Evolutionary conservation across 73 alveolate species (phyloP).

Genomic region (Paramecium biaurelia): DNA sequence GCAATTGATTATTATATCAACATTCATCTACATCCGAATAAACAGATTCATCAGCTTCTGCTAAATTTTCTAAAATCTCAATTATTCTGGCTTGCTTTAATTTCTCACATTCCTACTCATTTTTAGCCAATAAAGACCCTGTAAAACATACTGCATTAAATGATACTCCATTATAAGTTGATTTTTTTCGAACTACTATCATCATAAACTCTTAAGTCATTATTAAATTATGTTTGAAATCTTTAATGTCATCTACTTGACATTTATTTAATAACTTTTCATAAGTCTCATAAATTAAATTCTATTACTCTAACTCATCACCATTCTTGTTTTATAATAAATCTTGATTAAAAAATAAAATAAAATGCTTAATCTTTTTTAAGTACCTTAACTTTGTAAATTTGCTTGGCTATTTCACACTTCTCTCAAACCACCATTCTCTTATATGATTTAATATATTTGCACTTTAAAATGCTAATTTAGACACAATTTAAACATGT

Average conservation of each 20-base stretch:
- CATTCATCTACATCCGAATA: not conserved
- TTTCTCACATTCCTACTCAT: not conserved
- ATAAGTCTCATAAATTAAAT: not conserved
- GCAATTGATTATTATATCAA: not conserved
- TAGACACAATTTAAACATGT: not conserved
- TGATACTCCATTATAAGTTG: not conserved
- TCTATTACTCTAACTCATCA: not conserved
- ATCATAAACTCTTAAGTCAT: conserved; percentile 37
- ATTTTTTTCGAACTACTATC: not conserved
- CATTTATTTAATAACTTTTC: not conserved
- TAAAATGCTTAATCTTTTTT: not conserved
- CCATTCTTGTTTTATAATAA: not conserved
- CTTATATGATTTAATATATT: not conserved
- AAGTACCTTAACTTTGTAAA: not conserved
- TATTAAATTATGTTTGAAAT: conserved; percentile 19
- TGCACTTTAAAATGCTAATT: not conserved
- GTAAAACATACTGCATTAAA: conserved; percentile 41
- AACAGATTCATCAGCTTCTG: not conserved
- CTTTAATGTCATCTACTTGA: not conserved
- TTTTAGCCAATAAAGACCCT: conserved; percentile 13
- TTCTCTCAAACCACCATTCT: not conserved
- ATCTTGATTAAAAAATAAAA: not conserved
- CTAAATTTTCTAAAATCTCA: not conserved
- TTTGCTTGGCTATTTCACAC: not conserved
- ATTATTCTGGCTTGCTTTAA: not conserved